These are phyloP conservation scores for Lactarius trivialis DNA, from an alignment of 768 basidiomycete genomes.

Conservation along the genomic window DNA sequence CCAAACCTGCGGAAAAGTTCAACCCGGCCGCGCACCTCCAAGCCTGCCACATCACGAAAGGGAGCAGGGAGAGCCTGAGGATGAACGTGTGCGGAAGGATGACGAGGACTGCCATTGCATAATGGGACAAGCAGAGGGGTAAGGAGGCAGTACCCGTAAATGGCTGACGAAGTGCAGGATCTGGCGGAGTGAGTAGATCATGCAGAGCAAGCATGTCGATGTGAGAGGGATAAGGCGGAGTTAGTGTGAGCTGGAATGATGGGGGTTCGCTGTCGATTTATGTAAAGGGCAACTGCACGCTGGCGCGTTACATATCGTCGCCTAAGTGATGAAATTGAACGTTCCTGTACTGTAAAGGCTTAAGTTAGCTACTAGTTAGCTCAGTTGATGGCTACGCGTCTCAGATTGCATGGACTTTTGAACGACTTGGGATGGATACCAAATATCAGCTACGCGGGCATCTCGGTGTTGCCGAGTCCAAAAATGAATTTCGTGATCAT, in stretches of 20 bases:
- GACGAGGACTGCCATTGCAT: slow-evolving; percentile 6
- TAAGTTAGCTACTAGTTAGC: no score
- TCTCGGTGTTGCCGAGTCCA: no score
- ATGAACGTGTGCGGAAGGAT: slow-evolving; percentile 10
- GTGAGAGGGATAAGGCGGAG: neutral
- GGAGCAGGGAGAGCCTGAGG: slow-evolving; percentile 6
- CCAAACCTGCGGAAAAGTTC: slow-evolving; percentile 4
- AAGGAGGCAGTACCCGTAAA: slow-evolving; percentile 1
- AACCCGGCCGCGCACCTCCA: neutral
- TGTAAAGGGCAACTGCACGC: no score
- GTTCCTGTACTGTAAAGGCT: no score
- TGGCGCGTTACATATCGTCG: no score
- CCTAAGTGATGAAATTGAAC: no score
- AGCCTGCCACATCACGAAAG: slow-evolving; percentile 1
- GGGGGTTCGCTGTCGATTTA: no score
- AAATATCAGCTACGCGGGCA: no score
- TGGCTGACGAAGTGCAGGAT: slow-evolving; percentile 11
- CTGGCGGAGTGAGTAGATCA: neutral
- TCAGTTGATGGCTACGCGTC: no score
- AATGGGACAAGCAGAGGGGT: slow-evolving; percentile 4
- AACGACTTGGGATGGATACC: no score
- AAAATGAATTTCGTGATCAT: no score
- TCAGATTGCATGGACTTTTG: no score
- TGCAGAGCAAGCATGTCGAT: neutral
- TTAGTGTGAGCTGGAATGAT: neutral